Evolutionary conservation across 2,329 filamentous ascomycete species (phyloP).

Genomic region (Ophiocordyceps camponoti-leonardi): DNA sequence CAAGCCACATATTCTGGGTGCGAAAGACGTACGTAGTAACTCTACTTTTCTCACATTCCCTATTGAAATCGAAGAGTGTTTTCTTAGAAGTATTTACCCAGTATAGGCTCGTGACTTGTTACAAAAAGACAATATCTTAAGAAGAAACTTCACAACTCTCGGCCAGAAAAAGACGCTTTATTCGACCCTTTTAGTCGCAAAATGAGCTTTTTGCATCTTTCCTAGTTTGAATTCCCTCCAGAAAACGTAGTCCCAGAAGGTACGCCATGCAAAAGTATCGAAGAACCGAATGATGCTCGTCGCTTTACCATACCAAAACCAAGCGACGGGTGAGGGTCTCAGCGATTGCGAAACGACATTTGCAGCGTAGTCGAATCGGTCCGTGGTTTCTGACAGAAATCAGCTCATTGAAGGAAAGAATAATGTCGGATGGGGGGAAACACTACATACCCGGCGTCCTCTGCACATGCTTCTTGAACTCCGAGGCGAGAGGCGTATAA

Average conservation of each 20-base stretch:
- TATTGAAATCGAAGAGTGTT: too few species aligned
- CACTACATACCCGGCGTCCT: not conserved
- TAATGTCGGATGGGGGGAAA: too few species aligned
- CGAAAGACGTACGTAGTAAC: too few species aligned
- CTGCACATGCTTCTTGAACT: not conserved
- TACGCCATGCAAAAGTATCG: not conserved
- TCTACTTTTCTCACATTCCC: too few species aligned
- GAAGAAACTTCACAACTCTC: not conserved
- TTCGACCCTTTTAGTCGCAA: not conserved
- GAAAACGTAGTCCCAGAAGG: not conserved
- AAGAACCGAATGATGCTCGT: not conserved
- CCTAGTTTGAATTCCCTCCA: not conserved
- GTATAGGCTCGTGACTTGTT: too few species aligned
- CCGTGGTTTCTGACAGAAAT: not conserved
- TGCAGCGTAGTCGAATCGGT: not conserved
- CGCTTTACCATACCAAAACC: constrained; percentile 4
- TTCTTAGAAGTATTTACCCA: too few species aligned
- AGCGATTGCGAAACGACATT: constrained; percentile 6
- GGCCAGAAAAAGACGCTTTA: not conserved
- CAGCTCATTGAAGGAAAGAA: not conserved
- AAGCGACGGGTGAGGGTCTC: constrained; percentile 2
- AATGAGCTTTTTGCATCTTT: not conserved
- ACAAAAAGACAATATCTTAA: too few species aligned
- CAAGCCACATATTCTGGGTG: too few species aligned
- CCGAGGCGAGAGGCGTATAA: not conserved